A percentile compares a stretch with the other conserved stretches of the same genome.
phyloP scores from a whole-genome alignment of 2,329 filamentous ascomycete genomes.

The Nothomitra cinnamomea region DNA sequence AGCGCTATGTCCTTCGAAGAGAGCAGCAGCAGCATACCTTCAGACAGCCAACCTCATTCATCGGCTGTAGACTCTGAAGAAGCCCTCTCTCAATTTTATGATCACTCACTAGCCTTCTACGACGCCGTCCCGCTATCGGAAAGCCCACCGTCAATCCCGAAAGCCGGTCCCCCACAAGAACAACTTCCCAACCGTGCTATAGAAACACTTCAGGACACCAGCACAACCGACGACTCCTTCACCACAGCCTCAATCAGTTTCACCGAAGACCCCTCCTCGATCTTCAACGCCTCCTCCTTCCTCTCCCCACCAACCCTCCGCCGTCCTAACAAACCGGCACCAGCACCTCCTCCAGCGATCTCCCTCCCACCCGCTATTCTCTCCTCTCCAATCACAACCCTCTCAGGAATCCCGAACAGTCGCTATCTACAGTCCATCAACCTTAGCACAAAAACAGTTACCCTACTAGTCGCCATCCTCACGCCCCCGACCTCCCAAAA shows the following conservation, averaged over 20 bases:
- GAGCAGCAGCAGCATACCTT: not conserved
- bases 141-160: conserved; percentile 17
- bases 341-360: not conserved
- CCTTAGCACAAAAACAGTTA: conserved; percentile 69
- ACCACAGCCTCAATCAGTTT: conserved; percentile 16
- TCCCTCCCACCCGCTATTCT: not conserved
- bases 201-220: not conserved
- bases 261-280: conserved; percentile 18
- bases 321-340: not conserved
- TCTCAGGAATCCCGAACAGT: conserved; percentile 55
- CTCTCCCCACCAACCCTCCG: conserved; percentile 5
- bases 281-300: conserved; percentile 8
- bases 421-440: conserved; percentile 45
- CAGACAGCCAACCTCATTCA: not conserved
- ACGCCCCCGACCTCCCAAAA: conserved; percentile 49
- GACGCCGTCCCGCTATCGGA: conserved; percentile 41
- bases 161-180: no score
- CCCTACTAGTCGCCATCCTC: conserved; percentile 66
- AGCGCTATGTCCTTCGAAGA: not conserved
- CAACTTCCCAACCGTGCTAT: no score
- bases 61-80: conserved; percentile 16
- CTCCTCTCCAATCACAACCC: conserved; percentile 31
- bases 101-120: conserved; percentile 59
- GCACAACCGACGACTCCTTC: conserved; percentile 16
- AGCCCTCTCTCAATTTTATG: conserved; percentile 44